These are phyloP conservation scores for Powellomyces hirtus DNA, from an alignment of 192 early-diverging fungal genomes.

Conservation along the genomic window DNA sequence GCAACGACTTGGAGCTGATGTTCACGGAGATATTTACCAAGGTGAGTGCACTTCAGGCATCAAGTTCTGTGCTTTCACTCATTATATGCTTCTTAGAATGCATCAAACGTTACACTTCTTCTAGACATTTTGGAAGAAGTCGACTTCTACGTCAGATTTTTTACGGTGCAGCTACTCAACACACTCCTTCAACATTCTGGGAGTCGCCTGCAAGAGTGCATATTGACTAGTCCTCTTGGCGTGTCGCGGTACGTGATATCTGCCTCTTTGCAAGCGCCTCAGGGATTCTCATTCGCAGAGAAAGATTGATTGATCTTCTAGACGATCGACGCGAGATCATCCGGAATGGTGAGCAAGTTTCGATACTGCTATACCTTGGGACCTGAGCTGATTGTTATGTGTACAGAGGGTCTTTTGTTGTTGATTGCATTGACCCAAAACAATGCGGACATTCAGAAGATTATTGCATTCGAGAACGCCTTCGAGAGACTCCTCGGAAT, in stretches of 20 bases:
- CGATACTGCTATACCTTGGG: neutral
- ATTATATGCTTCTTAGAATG: slow-evolving; percentile 25
- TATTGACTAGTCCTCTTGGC: slow-evolving; percentile 75
- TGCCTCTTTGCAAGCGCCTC: neutral
- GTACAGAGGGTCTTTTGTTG: slow-evolving; percentile 82
- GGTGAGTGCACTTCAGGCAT: slow-evolving; percentile 15
- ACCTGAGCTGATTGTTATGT: neutral
- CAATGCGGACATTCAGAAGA: slow-evolving; percentile 97
- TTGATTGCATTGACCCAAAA: slow-evolving; percentile 87
- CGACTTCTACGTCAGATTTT: slow-evolving; percentile 95
- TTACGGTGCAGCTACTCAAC: slow-evolving; percentile 81
- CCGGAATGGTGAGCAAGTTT: slow-evolving; percentile 71
- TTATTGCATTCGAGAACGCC: slow-evolving; percentile 97
- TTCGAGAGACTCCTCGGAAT: slow-evolving; percentile 91
- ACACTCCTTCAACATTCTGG: slow-evolving; percentile 65
- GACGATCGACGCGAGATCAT: slow-evolving; percentile 93
- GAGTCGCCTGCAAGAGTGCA: slow-evolving; percentile 72
- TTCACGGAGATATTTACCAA: slow-evolving; percentile 48
- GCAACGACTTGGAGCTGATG: slow-evolving; percentile 39
- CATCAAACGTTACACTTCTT: slow-evolving; percentile 71
- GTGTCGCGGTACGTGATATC: slow-evolving; percentile 30
- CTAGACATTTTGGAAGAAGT: slow-evolving; percentile 86
- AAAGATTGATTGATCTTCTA: slow-evolving; percentile 89
- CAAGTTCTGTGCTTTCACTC: neutral
- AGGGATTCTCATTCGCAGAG: slow-evolving; percentile 35